Percentiles rank a stretch among this genome's conserved stretches.
Evolutionary conservation across 2,329 filamentous ascomycete genomes (phyloP).

Genomic region (Alternaria conjuncta): DNA sequence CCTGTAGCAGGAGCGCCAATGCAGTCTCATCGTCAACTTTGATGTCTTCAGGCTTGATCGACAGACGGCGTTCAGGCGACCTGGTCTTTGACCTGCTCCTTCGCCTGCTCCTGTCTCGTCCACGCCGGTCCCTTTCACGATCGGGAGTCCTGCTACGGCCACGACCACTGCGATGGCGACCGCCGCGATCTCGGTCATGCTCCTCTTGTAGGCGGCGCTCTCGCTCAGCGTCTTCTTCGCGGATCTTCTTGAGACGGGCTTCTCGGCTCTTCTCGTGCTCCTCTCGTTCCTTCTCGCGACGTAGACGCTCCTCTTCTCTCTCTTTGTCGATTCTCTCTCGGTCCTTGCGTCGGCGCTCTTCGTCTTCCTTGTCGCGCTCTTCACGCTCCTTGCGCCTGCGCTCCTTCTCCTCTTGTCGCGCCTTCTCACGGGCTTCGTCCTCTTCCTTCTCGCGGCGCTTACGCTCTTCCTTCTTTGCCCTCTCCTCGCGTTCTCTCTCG

Average conservation of each 20-base stretch:
- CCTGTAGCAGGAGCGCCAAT: constrained; percentile 43
- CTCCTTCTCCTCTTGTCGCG: constrained; percentile 56
- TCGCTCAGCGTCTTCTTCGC: constrained; percentile 44
- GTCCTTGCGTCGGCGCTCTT: constrained; percentile 41
- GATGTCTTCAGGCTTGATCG: constrained; percentile 42
- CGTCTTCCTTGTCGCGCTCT: constrained; percentile 38
- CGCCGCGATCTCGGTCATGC: constrained; percentile 58
- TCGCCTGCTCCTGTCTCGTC: constrained; percentile 30
- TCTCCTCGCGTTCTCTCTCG: constrained; percentile 59
- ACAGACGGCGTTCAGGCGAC: constrained; percentile 31
- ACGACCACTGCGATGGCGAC: constrained; percentile 37
- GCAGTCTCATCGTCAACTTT: constrained; percentile 49
- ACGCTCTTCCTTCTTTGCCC: constrained; percentile 64
- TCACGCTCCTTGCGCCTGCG: constrained; percentile 44
- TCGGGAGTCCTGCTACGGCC: constrained; percentile 36
- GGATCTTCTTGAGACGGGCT: constrained; percentile 50
- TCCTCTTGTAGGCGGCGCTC: constrained; percentile 55
- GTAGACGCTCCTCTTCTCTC: constrained; percentile 60
- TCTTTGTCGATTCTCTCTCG: constrained; percentile 40
- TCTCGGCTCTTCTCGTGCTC: constrained; percentile 53
- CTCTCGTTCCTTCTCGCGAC: constrained; percentile 53
- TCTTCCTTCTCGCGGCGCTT: constrained; percentile 58
- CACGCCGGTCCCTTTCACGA: constrained; percentile 31
- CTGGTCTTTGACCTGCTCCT: constrained; percentile 30
- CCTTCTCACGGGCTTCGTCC: constrained; percentile 53